A percentile compares a stretch with the other conserved stretches of the same genome.
Conservation (phyloP, 306 rosid species). For the Heteromeles arbutifolia region DNA sequence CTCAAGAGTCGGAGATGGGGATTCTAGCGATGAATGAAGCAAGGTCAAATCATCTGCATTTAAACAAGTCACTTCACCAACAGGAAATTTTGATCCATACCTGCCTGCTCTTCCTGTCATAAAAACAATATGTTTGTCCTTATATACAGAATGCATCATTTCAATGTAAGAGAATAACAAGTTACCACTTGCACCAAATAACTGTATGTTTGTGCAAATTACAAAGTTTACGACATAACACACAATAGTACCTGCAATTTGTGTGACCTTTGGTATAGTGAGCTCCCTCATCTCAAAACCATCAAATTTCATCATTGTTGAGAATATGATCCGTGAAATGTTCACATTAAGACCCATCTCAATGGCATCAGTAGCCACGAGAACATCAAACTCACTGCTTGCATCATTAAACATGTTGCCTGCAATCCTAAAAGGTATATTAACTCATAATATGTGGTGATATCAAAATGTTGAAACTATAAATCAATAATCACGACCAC, state of each 20-base stretch:
- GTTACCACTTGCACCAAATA: neutral
- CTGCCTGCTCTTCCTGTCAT: slow-evolving; percentile 93
- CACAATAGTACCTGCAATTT: slow-evolving; percentile 65
- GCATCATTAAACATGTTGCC: slow-evolving; percentile 90
- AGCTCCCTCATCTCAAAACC: slow-evolving; percentile 70
- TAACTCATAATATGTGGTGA: slow-evolving; percentile 19
- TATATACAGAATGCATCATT: neutral
- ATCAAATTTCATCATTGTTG: slow-evolving; percentile 76
- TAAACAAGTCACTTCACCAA: slow-evolving; percentile 86
- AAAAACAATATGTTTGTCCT: slow-evolving; percentile 23
- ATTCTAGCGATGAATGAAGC: slow-evolving; percentile 68
- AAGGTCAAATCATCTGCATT: slow-evolving; percentile 56
- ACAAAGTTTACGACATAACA: neutral
- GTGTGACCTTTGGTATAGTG: slow-evolving; percentile 76
- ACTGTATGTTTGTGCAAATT: neutral
- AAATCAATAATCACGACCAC: slow-evolving; percentile 17
- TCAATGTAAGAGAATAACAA: neutral
- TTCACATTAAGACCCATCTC: slow-evolving; percentile 99
- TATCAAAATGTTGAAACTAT: slow-evolving; percentile 5
- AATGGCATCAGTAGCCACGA: slow-evolving; percentile 94
- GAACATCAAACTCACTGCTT: slow-evolving; percentile 87
- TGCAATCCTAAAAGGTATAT: slow-evolving; percentile 56
- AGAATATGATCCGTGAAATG: slow-evolving; percentile 91
- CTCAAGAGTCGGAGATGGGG: slow-evolving; percentile 74
- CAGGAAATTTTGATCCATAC: slow-evolving; percentile 76